Evolutionary conservation across 345 rosid genomes (phyloP), one percentile per base, ranked within the genome.

Genomic region (Moricandia arvensis): DNA sequence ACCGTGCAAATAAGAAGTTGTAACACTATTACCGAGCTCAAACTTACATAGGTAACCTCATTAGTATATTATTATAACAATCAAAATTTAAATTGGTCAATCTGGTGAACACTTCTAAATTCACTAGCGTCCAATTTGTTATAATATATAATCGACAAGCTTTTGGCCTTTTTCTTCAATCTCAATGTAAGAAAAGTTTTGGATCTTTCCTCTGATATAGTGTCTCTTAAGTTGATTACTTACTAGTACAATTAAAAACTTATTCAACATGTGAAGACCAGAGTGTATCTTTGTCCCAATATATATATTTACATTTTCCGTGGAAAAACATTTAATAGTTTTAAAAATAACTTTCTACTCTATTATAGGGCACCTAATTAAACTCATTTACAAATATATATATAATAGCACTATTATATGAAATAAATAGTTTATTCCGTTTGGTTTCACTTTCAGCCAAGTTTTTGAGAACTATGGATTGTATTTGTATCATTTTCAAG

Each of bases 1-100:
- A 79, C 81, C 81, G 77, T 79, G 81, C 78, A 79, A 73, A 68
- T 67, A 43, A 79, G 81, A 79, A 73, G 66, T 67, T 61, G 73
- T 21, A 61, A 60, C 81, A 68, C 78, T 54, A 3, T 41, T 79
- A 79, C 71, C 78, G 81, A 79, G 74, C 53, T 54, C 26, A 43
- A 45, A 68, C 30, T 62, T n/a, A 60, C 78, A 68, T 73, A 61
- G 78, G 54, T 61, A 37, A 73, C 35, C 66, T 54, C 78, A 43
- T 30, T 8, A 35, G n/a, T n/a, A 1, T 70, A 61, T 16, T 47
- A 60, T 68, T 49, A 68, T 68, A 71, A 47, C 27, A 65, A 59
- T 53, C 65, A 67, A 72, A 79, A 79, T 73, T 79, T 54, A 54
- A 73, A 73, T 55, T 43, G 66, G 81, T 79, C 78, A 79, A 73